Percentiles rank a stretch among this genome's conserved stretches.
Conservation (phyloP, 805 yeast genomes). For the Metschnikowia vanudenii region DNA sequence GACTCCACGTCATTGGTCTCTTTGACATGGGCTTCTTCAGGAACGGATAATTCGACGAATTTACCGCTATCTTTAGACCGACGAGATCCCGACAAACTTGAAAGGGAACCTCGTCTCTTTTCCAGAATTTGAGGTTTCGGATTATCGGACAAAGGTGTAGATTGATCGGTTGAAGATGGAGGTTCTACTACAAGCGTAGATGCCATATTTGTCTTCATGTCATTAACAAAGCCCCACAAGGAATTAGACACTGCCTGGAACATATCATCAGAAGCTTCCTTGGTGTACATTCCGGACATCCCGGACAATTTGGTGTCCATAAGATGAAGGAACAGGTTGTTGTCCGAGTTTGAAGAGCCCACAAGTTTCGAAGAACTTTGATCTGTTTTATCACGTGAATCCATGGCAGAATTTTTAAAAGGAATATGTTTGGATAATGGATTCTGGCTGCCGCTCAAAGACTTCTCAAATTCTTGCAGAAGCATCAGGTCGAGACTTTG, state of each 20-base stretch:
- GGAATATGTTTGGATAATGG: not conserved
- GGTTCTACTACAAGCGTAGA: slow-evolving; percentile 9
- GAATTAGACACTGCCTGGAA: slow-evolving; percentile 41
- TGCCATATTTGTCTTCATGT: slow-evolving; percentile 28
- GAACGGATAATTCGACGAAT: no score
- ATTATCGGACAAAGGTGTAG: no score
- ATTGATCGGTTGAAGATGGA: not conserved
- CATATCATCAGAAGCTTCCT: slow-evolving; percentile 31
- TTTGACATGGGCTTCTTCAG: not conserved
- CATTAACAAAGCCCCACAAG: slow-evolving; percentile 45
- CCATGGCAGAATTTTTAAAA: no score
- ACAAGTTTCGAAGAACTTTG: no score
- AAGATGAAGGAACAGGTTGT: slow-evolving; percentile 2
- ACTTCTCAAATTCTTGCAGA: slow-evolving; percentile 58
- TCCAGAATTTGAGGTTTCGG: not conserved
- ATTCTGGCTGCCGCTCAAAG: slow-evolving; percentile 6
- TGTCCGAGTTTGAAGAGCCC: not conserved
- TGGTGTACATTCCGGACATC: not conserved
- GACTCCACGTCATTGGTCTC: slow-evolving; percentile 1
- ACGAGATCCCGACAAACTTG: not conserved
- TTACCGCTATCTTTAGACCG: not conserved
- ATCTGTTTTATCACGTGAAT: no score
- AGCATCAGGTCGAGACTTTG: slow-evolving; percentile 68
- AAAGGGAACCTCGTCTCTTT: not conserved
- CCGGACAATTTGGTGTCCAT: slow-evolving; percentile 4